Evolutionary conservation across 345 rosid species (phyloP), one percentile per base, ranked within the genome.

Genomic region (Acer campestre): DNA sequence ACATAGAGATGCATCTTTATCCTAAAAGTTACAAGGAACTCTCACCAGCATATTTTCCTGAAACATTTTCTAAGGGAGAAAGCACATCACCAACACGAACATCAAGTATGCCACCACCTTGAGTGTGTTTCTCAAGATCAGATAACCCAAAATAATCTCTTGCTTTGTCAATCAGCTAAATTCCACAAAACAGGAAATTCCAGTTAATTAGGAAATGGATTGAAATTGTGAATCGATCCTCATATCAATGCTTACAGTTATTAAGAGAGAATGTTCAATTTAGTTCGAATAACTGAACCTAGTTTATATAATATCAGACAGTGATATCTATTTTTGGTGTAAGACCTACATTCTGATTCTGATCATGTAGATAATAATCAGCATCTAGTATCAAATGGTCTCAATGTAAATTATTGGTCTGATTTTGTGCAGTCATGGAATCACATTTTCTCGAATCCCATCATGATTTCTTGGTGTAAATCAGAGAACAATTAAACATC

Each of bases 31-130:
- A 3, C 2, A 51, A 4, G 61, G 55, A 71, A 69, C 68, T 25
- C 87, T 85, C 79, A 90, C 97, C 94, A 74, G 98, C 92, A 77
- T 88, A 95, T 80, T 70, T 80, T 82, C 78, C 83, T 61, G 79
- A 61, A 80, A 72, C 80, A 80, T 73, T 80, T 73, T 46, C 68
- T 61, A 71, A 56, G 67, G 90, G 83, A 58, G 85, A 77, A 48
- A 93, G 86, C 31, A 86, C 97, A 78, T 95, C 94, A 23, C 86
- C 97, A 65, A 88, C 74, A 77, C 6, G 87, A 83, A 95, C 85
- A 48, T 66, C 55, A 67, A 95, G 90, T n/a, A 73, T 35, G 64
- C 97, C 97, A 2, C 93, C 91, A 68, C 83, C 76, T 68, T 80
- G 46, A 73, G 86, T 91, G 7, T 77, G 81, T 77, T 74, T 84